Percentiles rank a stretch among this genome's conserved stretches.
These are phyloP conservation scores for Fusarium sp. DNA, from an alignment of 2,329 filamentous ascomycete genomes.

Conservation along the genomic window DNA sequence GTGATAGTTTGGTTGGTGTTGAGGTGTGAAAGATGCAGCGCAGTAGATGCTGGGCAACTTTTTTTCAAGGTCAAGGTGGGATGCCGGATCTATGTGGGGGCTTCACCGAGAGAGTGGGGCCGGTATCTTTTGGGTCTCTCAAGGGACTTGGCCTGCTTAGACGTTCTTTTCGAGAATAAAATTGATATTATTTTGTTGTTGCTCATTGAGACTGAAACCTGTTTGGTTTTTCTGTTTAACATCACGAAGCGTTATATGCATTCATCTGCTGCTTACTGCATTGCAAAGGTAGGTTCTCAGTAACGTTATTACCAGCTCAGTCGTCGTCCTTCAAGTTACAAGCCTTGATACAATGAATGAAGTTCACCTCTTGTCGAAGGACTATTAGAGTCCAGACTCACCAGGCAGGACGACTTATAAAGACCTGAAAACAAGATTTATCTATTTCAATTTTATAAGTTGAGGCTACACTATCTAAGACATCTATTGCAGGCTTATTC, in stretches of 20 bases:
- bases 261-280: too few relatives aligned
- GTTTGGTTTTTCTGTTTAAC: too few relatives aligned
- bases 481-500: slow-evolving; percentile 24
- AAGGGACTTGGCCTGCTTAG: slow-evolving; percentile 9
- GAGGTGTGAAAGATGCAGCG: slow-evolving; percentile 24
- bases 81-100: slow-evolving; percentile 44
- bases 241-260: neutral
- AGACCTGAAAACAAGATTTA: neutral
- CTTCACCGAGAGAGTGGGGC: slow-evolving; percentile 38
- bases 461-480: neutral
- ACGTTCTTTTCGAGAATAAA: neutral
- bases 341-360: too few relatives aligned
- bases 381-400: too few relatives aligned
- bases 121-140: slow-evolving; percentile 7
- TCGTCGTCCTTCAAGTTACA: too few relatives aligned
- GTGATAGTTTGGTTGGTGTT: slow-evolving; percentile 18
- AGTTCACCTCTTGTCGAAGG: too few relatives aligned
- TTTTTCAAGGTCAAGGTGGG: slow-evolving; percentile 48
- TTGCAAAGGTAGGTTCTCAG: too few relatives aligned
- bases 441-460: neutral
- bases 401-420: too few relatives aligned
- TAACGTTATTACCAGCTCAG: too few relatives aligned
- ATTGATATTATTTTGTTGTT: too few relatives aligned
- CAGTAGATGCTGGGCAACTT: slow-evolving; percentile 38
- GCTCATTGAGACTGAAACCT: too few relatives aligned